Base-by-base conservation (phyloP, 148 eudicot genomes). In the Silene uniflora region DNA sequence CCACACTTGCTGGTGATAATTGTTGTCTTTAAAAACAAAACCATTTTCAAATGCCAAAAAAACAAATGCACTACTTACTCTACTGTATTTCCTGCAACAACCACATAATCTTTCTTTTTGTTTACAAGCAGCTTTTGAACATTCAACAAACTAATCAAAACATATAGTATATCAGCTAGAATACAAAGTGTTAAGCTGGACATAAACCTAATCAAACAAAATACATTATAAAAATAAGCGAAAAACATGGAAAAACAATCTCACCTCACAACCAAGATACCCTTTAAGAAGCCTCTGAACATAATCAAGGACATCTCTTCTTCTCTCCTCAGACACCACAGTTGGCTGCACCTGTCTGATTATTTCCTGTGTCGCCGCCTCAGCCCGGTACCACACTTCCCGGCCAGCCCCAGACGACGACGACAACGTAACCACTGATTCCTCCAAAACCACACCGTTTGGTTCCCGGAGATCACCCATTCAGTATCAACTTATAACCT, bases 221-320 rank as follows among this genome's bases (percentile, higher is more conserved):
- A 67, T 0, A 24, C 58, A 35, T 14, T 10, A 39, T 39, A 39
- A 9, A 44, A 13, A 67, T 11, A 59, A 21, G 12, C n/a, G 4
- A 66, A 21, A 14, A 61, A 23, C 5, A 29, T 7, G 7, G 1
- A 66, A 69, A 59, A 62, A 44, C 17, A 39, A 58, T 27, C 52
- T 71, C 22, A 90, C 94, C 94, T 90, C 94, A 71, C 87, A 89
- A 29, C 84, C 81, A 70, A 88, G 81, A 65, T 32, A 72, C 25
- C 75, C 58, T 81, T 75, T 87, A 22, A 90, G 73, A 69, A 90
- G 82, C 66, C 84, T 79, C 72, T 87, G 89, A 69, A 90, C 84
- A 86, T 88, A 90, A 81, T 84, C 85, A 75, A 90, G 79, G 16
- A 90, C 89, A 78, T 80, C 79, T 67, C 67, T 82, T 62, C 95